These are phyloP conservation scores for Patellifolia procumbens DNA, from an alignment of 179 eudicot genomes.

Conservation along the genomic window DNA sequence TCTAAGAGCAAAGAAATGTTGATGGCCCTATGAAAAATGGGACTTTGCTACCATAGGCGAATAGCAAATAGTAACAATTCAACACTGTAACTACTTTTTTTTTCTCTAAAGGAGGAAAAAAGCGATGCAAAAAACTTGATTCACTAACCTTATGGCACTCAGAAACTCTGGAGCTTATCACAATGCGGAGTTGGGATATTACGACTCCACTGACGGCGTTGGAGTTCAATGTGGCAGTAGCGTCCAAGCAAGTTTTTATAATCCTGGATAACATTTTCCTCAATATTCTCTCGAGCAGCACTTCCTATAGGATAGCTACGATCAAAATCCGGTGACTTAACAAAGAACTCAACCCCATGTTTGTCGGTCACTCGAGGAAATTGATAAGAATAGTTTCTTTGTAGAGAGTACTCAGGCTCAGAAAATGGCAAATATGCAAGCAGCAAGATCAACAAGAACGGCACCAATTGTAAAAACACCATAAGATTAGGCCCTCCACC, in stretches of 20 bases:
- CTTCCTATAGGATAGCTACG: conserved; percentile 69
- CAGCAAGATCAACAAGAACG: conserved; percentile 77
- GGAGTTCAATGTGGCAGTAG: conserved; percentile 89
- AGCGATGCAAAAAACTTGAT: not conserved
- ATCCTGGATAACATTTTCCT: conserved; percentile 72
- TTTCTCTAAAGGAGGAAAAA: not conserved
- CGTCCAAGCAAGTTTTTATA: conserved; percentile 89
- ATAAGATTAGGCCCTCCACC: conserved; percentile 68
- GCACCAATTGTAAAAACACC: conserved; percentile 75
- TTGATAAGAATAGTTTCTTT: conserved; percentile 82
- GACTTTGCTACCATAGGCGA: not conserved
- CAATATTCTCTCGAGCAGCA: conserved; percentile 59
- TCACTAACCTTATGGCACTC: conserved; percentile 55
- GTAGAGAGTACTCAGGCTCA: conserved; percentile 95
- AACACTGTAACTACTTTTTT: not conserved
- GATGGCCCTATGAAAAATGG: not conserved
- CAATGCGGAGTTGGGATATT: conserved; percentile 90
- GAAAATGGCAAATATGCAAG: conserved; percentile 88
- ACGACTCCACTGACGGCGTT: conserved; percentile 98
- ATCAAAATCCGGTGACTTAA: conserved; percentile 78
- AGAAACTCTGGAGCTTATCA: conserved; percentile 75
- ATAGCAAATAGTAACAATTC: not conserved
- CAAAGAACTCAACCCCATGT: conserved; percentile 74
- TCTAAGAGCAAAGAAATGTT: not conserved
- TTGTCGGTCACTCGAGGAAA: conserved; percentile 60